phyloP scores from a whole-genome alignment of 805 yeast species.

The Teunomyces pallodes region DNA sequence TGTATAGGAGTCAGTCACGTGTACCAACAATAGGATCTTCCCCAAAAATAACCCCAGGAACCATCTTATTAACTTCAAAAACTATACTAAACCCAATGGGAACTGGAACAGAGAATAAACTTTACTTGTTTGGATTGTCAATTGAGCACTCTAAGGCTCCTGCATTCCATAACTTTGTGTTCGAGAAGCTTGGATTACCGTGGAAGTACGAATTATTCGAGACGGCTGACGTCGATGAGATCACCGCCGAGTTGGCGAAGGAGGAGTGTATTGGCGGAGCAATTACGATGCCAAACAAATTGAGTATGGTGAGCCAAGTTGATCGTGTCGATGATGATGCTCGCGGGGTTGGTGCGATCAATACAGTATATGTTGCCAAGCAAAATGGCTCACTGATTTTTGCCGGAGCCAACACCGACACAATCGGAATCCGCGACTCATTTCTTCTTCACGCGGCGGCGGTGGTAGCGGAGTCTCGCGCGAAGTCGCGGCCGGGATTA shows the following conservation, averaged over 20 bases:
- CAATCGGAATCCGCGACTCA: conserved; percentile 29
- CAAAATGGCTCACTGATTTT: conserved; percentile 10
- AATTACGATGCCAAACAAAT: conserved; percentile 33
- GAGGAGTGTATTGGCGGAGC: conserved; percentile 24
- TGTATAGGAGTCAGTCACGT: no score
- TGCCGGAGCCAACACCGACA: conserved; percentile 34
- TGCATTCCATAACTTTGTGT: conserved; percentile 22
- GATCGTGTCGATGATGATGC: conserved; percentile 27
- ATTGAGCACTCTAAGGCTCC: conserved; percentile 28
- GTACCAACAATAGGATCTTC: no score
- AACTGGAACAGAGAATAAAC: not conserved
- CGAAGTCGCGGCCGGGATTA: conserved; percentile 21
- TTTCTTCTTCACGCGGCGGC: conserved; percentile 15
- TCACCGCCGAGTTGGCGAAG: conserved; percentile 11
- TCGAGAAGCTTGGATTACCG: conserved; percentile 17
- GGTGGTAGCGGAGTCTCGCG: conserved; percentile 7
- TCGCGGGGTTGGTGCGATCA: conserved; percentile 31
- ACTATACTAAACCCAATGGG: no score
- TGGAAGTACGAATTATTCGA: conserved; percentile 25
- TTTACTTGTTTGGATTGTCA: conserved; percentile 22
- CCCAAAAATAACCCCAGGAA: no score
- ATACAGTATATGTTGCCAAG: conserved; percentile 25
- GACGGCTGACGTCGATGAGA: conserved; percentile 17
- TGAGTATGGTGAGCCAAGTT: conserved; percentile 23
- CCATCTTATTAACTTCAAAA: no score